Evolutionary conservation across 1,139 yeast genomes (phyloP).

Genomic region (Hemisphaericaspora subhashii): DNA sequence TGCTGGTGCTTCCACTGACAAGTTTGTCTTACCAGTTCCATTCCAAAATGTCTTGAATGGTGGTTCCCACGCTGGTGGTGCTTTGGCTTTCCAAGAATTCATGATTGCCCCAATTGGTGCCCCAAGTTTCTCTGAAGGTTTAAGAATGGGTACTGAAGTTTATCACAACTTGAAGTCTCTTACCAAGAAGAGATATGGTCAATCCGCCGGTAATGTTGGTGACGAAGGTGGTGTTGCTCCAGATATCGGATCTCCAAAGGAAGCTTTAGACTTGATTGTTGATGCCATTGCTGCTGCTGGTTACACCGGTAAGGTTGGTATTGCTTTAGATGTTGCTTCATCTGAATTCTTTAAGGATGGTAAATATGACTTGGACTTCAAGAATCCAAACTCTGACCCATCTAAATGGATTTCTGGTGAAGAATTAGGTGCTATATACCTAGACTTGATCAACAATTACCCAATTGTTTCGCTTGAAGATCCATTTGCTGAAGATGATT

Average conservation of each 20-base stretch:
- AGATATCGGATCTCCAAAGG: constrained; percentile 86
- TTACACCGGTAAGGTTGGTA: constrained; percentile 84
- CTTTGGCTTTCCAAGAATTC: constrained; percentile 96
- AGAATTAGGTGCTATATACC: constrained; percentile 82
- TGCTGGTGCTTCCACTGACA: constrained; percentile 56
- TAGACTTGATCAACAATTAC: constrained; percentile 74
- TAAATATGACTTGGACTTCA: constrained; percentile 94
- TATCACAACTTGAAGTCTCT: constrained; percentile 91
- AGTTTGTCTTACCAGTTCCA: constrained; percentile 90
- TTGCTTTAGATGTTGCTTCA: constrained; percentile 94
- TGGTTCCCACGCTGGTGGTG: constrained; percentile 99
- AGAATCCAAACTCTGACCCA: constrained; percentile 87
- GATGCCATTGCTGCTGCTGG: constrained; percentile 89
- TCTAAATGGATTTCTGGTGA: constrained; percentile 87
- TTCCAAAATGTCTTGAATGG: constrained; percentile 98
- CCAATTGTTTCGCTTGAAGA: constrained; percentile 97
- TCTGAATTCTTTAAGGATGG: constrained; percentile 96
- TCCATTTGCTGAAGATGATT: constrained; percentile 98
- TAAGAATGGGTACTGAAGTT: constrained; percentile 94
- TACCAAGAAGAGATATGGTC: constrained; percentile 91
- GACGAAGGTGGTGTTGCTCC: constrained; percentile 99
- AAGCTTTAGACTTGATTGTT: constrained; percentile 90
- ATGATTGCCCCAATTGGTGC: constrained; percentile 96
- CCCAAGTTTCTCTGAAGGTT: constrained; percentile 83
- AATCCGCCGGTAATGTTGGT: constrained; percentile 98